Evolutionary conservation across 495 filamentous ascomycete species (phyloP).

Genomic region (Penicillium cosmopolitanum): DNA sequence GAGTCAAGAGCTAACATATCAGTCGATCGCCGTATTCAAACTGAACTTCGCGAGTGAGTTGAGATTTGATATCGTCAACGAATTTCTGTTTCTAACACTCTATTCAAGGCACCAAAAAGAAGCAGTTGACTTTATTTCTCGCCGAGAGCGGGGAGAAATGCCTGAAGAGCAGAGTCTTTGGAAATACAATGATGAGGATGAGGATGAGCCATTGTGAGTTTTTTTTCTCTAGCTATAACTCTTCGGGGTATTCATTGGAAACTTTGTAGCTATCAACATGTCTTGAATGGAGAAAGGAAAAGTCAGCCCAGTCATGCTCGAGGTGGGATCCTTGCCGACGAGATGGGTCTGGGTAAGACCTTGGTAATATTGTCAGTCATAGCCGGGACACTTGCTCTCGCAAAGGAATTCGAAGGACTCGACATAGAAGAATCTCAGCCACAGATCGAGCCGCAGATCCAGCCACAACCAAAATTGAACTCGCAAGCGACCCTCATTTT

Average conservation of each 20-base stretch:
- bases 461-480: neutral
- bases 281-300: conserved; percentile 5
- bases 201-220: conserved; percentile 11
- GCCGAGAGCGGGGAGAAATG: conserved; percentile 2
- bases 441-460: neutral
- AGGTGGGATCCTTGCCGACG: conserved; percentile 11
- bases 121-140: conserved; percentile 1
- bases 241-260: neutral
- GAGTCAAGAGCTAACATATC: neutral
- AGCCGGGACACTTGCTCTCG: conserved; percentile 1
- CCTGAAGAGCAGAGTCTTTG: conserved; percentile 4
- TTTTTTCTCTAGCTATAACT: neutral
- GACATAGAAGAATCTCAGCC: neutral
- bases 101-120: neutral
- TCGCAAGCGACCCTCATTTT: conserved; percentile 9
- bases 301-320: neutral
- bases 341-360: conserved; percentile 11
- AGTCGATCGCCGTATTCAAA: conserved; percentile 9
- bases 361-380: conserved; percentile 5
- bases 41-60: neutral
- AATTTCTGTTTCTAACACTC: neutral
- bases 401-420: neutral
- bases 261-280: conserved; percentile 5
- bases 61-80: neutral
- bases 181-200: conserved; percentile 8